Evolutionary conservation across 306 rosid species (phyloP).

Genomic region (Pachyrhizus erosus): DNA sequence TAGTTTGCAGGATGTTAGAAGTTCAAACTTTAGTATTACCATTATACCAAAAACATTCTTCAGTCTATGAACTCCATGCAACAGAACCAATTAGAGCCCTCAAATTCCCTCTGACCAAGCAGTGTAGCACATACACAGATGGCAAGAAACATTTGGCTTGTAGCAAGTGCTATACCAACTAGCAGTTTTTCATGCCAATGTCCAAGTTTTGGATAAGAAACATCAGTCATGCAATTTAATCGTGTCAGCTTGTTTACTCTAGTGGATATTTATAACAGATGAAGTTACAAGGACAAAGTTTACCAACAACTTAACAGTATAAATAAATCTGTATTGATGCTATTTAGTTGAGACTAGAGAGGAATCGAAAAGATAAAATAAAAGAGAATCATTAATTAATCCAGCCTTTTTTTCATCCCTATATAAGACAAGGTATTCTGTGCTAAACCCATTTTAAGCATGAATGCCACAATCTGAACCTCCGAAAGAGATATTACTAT

Average conservation of each 20-base stretch:
- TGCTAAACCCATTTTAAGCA: conserved; percentile 14
- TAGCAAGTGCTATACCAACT: neutral
- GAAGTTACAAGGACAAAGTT: neutral
- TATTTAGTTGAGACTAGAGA: neutral
- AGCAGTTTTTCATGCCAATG: neutral
- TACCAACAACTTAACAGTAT: neutral
- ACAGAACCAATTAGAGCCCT: neutral
- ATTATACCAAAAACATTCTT: neutral
- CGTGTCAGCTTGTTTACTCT: neutral
- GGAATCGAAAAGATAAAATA: neutral
- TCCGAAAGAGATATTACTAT: conserved; percentile 15
- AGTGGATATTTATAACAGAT: neutral
- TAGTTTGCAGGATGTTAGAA: neutral
- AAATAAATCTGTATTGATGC: neutral
- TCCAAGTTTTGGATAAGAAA: neutral
- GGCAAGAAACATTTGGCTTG: neutral
- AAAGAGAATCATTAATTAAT: neutral
- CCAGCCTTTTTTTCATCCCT: neutral
- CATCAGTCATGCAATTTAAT: neutral
- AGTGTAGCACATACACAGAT: neutral
- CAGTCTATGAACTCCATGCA: neutral
- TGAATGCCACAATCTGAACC: neutral
- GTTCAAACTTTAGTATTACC: neutral
- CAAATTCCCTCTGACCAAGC: neutral
- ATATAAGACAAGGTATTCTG: neutral